Base-by-base conservation (phyloP, 176 grass and related monocot genomes). In the Eleusine coracana region DNA sequence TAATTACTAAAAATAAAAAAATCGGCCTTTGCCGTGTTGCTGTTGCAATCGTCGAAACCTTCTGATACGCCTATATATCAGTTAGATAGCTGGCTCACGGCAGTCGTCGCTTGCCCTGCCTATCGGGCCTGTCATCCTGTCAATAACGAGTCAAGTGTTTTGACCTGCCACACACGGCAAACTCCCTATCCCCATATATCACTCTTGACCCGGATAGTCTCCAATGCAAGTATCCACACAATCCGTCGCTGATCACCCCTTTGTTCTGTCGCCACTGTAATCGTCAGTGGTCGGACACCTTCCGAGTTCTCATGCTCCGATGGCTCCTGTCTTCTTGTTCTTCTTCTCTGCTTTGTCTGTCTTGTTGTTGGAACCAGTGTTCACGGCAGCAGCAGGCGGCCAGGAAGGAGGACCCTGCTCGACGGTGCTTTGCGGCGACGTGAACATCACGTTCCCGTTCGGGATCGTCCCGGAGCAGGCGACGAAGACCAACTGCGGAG, bases 371-470 rank as follows among this genome's bases (percentile, higher is more conserved):
- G 10, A 16, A 2, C 6, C 27, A 18, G 1, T 18, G 15, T 25
- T 34, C 0, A 3, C 52, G 3, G 6, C 17, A 3, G 54, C 38
- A 1, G 58, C 52, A 1, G 37, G 5, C 7, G 25, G 0, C 3
- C 36, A 45, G 16, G 49, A 20, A 38, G n/a, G 15, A 56, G 34
- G 1, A 8, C 15, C 3, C 11, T 87, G 86, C 56, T 0, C 4
- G 9, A 45, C 66, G 0, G 0, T 0, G 27, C 3, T 2, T 5
- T 88, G 86, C 27, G 86, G 86, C 73, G 21, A 38, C 17, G 1
- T 88, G 13, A 29, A 0, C 56, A 1, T 88, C 36, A 15, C 3
- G 0, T 0, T 0, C 44, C 86, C 73, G 18, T 88, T 88, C 38
- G 65, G 18, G 23, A 0, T 83, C 44, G 37, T 82, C 7, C 0